phyloP scores from a whole-genome alignment of 257 asterid species.

The Nemophila menziesii region DNA sequence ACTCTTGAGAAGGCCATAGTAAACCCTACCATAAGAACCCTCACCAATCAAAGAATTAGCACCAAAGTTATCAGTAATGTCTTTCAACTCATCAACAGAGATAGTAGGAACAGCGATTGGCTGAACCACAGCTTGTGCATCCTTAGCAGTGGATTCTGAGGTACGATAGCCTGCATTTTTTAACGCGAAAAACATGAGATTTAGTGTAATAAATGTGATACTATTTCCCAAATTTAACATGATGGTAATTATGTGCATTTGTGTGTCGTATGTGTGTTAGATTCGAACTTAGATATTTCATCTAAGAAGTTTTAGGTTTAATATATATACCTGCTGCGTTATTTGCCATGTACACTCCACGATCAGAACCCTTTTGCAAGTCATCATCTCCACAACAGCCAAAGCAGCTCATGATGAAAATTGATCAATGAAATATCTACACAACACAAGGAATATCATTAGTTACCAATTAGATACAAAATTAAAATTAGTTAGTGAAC shows the following conservation, averaged over 20 bases:
- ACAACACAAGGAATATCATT: conserved; percentile 9
- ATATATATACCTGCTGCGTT: conserved; percentile 36
- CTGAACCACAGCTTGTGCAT: conserved; percentile 37
- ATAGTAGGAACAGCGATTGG: conserved; percentile 58
- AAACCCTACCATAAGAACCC: conserved; percentile 80
- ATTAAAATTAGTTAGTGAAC: background rate
- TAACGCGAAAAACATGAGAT: conserved; percentile 22
- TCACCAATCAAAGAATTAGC: conserved; percentile 54
- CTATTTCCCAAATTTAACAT: background rate
- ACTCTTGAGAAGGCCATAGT: conserved; percentile 44
- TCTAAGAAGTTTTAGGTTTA: background rate
- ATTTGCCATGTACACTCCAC: conserved; percentile 39
- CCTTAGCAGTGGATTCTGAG: conserved; percentile 45
- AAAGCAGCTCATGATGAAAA: conserved; percentile 50
- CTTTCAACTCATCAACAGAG: conserved; percentile 60
- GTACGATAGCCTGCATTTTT: conserved; percentile 38
- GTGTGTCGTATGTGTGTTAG: background rate
- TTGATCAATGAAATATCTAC: conserved; percentile 5
- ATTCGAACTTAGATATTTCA: background rate
- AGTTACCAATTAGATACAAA: conserved; percentile 2
- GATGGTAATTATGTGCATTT: background rate
- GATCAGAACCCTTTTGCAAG: conserved; percentile 47
- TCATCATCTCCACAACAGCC: conserved; percentile 52
- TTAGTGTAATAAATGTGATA: background rate
- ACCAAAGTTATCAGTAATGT: conserved; percentile 60